These are phyloP conservation scores for Boletus bicolor DNA, from an alignment of 768 basidiomycete genomes.

Conservation along the genomic window DNA sequence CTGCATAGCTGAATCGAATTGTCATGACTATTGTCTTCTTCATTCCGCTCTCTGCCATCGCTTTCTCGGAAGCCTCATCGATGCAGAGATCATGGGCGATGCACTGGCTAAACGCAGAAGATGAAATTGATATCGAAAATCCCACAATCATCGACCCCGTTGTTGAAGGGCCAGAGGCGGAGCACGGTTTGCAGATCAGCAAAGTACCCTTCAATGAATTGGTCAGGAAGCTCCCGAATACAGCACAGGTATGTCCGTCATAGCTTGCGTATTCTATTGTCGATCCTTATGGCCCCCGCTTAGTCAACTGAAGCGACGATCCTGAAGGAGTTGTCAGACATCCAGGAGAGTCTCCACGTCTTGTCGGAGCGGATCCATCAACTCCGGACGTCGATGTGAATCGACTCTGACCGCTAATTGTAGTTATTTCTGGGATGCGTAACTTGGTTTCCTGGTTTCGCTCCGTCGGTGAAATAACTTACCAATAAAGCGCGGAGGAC, in stretches of 20 bases:
- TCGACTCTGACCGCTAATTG: background rate
- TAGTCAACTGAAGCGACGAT: slow-evolving; percentile 73
- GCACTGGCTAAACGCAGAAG: slow-evolving; percentile 59
- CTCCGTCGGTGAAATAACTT: background rate
- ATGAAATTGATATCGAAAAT: slow-evolving; percentile 57
- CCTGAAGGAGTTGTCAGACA: slow-evolving; percentile 55
- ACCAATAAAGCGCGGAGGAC: background rate
- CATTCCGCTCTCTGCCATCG: slow-evolving; percentile 69
- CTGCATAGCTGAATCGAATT: slow-evolving; percentile 61
- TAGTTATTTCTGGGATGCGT: background rate
- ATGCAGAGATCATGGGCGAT: slow-evolving; percentile 61
- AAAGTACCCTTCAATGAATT: slow-evolving; percentile 68
- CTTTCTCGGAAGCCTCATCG: slow-evolving; percentile 65
- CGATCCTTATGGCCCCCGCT: slow-evolving; percentile 2
- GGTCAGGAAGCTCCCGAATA: slow-evolving; percentile 70
- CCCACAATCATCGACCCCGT: slow-evolving; percentile 57
- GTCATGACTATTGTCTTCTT: slow-evolving; percentile 83
- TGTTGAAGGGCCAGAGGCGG: slow-evolving; percentile 52
- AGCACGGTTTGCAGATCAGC: slow-evolving; percentile 60
- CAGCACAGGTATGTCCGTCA: slow-evolving; percentile 52
- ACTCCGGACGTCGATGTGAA: slow-evolving; percentile 16
- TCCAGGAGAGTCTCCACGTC: slow-evolving; percentile 44
- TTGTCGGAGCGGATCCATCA: slow-evolving; percentile 37
- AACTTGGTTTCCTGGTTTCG: background rate
- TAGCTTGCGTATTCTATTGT: background rate